Conservation (phyloP, 179 eudicot genomes). For the Sideroxylon spinosum region DNA sequence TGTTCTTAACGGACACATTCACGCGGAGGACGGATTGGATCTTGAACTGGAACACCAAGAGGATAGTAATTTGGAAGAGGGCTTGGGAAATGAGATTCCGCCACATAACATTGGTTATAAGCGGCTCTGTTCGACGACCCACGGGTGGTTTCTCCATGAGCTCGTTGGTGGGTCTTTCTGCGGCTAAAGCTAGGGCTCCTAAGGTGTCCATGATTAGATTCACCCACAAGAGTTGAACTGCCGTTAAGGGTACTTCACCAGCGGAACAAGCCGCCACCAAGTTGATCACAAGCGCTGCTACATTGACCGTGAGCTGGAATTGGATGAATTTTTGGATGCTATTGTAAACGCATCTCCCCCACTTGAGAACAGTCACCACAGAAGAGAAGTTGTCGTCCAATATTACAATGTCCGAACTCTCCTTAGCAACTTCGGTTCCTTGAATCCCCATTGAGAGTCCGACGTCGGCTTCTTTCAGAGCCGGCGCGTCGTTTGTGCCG, state of each 20-base stretch:
- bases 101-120: conserved; percentile 41
- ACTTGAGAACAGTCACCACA: conserved; percentile 30
- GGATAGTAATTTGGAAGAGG: conserved; percentile 29
- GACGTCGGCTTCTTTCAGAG: conserved; percentile 37
- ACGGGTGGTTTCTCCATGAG: conserved; percentile 29
- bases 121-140: conserved; percentile 32
- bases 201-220: conserved; percentile 44
- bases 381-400: conserved; percentile 39
- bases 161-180: conserved; percentile 34
- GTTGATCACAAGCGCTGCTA: conserved; percentile 38
- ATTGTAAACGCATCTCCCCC: conserved; percentile 38
- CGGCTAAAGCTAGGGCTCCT: conserved; percentile 40
- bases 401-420: conserved; percentile 42
- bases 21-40: conserved; percentile 27
- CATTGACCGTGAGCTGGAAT: conserved; percentile 36
- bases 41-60: conserved; percentile 31
- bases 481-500: conserved; percentile 44
- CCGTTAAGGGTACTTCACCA: conserved; percentile 38
- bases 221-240: conserved; percentile 42
- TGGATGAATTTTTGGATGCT: conserved; percentile 44
- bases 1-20: conserved; percentile 28
- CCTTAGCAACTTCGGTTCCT: conserved; percentile 49
- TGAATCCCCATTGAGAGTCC: conserved; percentile 47
- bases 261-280: conserved; percentile 39
- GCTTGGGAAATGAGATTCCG: conserved; percentile 40